These are phyloP conservation scores for Silene latifolia DNA, from an alignment of 148 eudicot species.

Conservation along the genomic window DNA sequence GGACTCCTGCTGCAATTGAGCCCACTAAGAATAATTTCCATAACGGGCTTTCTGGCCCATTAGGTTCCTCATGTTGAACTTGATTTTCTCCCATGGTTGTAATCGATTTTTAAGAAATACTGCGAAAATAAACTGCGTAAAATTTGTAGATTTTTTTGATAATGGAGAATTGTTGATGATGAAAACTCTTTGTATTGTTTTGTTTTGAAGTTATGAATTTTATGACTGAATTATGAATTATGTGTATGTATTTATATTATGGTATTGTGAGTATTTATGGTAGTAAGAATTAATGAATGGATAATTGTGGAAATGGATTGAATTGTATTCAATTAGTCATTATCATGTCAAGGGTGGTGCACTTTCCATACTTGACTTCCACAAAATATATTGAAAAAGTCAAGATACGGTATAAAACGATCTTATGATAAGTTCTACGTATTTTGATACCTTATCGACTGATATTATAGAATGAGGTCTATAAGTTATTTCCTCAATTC, in stretches of 20 bases:
- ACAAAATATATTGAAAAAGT: not conserved
- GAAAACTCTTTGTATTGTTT: too few relatives aligned
- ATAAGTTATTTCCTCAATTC: too few relatives aligned
- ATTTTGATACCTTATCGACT: too few relatives aligned
- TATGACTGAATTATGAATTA: too few relatives aligned
- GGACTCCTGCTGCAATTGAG: constrained; percentile 35
- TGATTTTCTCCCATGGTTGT: not conserved
- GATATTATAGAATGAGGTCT: too few relatives aligned
- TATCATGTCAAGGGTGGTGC: not conserved
- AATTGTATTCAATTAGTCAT: not conserved
- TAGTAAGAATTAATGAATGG: not conserved
- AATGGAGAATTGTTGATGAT: too few relatives aligned
- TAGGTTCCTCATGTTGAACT: not conserved
- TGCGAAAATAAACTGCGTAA: too few relatives aligned
- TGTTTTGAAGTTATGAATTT: too few relatives aligned
- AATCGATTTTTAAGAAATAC: not conserved
- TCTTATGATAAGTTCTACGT: not conserved
- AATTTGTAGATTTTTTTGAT: too few relatives aligned
- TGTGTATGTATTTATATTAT: too few relatives aligned
- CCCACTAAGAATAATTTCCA: constrained; percentile 34
- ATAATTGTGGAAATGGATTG: not conserved
- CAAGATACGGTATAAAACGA: not conserved
- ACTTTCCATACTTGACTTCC: not conserved
- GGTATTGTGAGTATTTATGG: too few relatives aligned
- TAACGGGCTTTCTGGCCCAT: constrained; percentile 22